Evolutionary conservation across 768 basidiomycete genomes (phyloP), one percentile per base, ranked within the genome.

Genomic region (Jaapia argillacea): DNA sequence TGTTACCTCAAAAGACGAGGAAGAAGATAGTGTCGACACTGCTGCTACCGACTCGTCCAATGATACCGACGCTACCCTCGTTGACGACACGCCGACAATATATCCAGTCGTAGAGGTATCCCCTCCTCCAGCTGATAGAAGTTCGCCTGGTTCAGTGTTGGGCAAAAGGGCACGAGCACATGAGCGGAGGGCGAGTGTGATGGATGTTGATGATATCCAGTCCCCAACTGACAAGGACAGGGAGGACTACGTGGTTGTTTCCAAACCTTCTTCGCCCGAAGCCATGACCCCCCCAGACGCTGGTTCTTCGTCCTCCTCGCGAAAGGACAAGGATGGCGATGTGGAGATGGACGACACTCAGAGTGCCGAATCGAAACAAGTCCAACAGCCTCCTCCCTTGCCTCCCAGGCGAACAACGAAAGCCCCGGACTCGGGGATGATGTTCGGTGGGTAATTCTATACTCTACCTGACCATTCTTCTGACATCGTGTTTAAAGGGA

Each of bases 1-100:
- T 16, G 82, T 93, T 25, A 91, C 91, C 4, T 85, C 86, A 2
- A 78, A 87, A 54, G 90, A 92, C 48, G 91, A 93, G 58, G 85
- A 88, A 59, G 86, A 88, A 48, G 86, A 85, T 47, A 84, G 85
- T 48, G 71, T 69, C 23, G 81, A 81, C 47, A 75, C 74, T 49
- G 71, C 79, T 44, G 79, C 77, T 44, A 86, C 85, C 1, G 85
- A 85, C 53, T 79, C 82, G 18, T 88, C 87, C 18, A 85, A 88
- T 49, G 87, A 89, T 55, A 88, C 86, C 1, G 87, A 90, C 59
- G 87, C 87, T 13, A 91, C 88, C 10, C 72, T 91, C 24, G 88
- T 91, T 40, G 88, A 91, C 45, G 87, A 88, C 57, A n/a, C n/a
- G n/a, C n/a, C n/a, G n/a, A n/a, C n/a, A n/a, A n/a, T n/a, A n/a